phyloP scores from a whole-genome alignment of 1,284 basidiomycete species.

The Malassezia psittaci region DNA sequence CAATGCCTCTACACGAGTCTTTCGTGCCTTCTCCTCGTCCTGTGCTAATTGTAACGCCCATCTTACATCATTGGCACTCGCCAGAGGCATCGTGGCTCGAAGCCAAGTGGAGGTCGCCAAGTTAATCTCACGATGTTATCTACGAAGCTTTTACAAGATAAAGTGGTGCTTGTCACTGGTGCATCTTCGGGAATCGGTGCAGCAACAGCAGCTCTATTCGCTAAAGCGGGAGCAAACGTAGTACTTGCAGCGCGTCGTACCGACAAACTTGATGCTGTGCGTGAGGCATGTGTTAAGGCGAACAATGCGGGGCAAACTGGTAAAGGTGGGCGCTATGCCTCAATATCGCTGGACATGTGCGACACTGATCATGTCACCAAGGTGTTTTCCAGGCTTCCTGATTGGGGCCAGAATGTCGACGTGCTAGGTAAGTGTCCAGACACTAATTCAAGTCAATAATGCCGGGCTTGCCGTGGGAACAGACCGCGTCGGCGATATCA shows the following conservation, averaged over 20 bases:
- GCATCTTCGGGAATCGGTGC: constrained; percentile 69
- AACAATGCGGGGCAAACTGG: constrained; percentile 63
- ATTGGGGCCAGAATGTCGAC: constrained; percentile 40
- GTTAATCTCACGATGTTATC: constrained; percentile 19
- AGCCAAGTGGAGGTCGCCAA: constrained; percentile 2
- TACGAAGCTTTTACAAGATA: constrained; percentile 55
- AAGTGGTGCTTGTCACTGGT: constrained; percentile 76
- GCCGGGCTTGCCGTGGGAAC: constrained; percentile 66
- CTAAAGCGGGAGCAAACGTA: constrained; percentile 49
- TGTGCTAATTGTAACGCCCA: not conserved
- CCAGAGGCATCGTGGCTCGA: not conserved
- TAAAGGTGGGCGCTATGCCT: constrained; percentile 46
- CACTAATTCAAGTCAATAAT: constrained; percentile 32
- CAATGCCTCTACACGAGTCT: not conserved
- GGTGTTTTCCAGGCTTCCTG: constrained; percentile 26
- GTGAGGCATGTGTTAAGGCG: constrained; percentile 56
- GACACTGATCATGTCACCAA: constrained; percentile 25
- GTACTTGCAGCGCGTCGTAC: constrained; percentile 50
- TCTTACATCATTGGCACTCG: constrained; percentile 9
- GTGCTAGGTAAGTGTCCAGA: constrained; percentile 17
- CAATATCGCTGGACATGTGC: constrained; percentile 35
- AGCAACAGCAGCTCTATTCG: constrained; percentile 31
- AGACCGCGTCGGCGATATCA: constrained; percentile 70
- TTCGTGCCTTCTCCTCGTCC: constrained; percentile 1
- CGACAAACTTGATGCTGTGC: constrained; percentile 43